Evolutionary conservation across 345 rosid species (phyloP).

Genomic region (Angophora floribunda): DNA sequence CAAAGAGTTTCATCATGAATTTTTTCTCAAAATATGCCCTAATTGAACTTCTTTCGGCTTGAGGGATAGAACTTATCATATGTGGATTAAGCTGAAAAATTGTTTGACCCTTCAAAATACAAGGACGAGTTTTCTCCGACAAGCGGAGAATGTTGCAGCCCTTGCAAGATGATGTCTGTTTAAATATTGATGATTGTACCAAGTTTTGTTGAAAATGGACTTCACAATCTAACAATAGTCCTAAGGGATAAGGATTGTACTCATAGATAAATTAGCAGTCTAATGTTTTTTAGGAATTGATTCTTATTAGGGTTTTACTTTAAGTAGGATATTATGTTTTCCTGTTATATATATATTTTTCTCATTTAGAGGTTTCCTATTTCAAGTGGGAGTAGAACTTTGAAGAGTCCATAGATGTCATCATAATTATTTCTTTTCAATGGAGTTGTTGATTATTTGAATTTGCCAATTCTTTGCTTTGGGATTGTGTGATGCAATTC

Average conservation of each 20-base stretch:
- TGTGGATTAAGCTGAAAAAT: neutral
- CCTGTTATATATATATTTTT: neutral
- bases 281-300: neutral
- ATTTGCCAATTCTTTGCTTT: neutral
- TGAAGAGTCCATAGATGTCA: neutral
- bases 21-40: neutral
- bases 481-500: neutral
- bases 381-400: neutral
- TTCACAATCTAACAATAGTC: neutral
- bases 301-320: neutral
- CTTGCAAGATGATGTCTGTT: neutral
- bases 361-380: neutral
- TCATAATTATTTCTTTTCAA: neutral
- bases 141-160: neutral
- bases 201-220: neutral
- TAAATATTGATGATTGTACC: neutral
- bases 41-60: neutral
- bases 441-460: neutral
- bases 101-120: neutral
- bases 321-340: neutral
- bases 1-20: neutral
- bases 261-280: neutral
- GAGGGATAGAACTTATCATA: neutral
- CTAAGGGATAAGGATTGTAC: neutral
- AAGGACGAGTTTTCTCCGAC: neutral